Percentiles rank a stretch among this genome's conserved stretches.
phyloP scores from a whole-genome alignment of 345 rosid species.

The Eucalyptus curtisii region DNA sequence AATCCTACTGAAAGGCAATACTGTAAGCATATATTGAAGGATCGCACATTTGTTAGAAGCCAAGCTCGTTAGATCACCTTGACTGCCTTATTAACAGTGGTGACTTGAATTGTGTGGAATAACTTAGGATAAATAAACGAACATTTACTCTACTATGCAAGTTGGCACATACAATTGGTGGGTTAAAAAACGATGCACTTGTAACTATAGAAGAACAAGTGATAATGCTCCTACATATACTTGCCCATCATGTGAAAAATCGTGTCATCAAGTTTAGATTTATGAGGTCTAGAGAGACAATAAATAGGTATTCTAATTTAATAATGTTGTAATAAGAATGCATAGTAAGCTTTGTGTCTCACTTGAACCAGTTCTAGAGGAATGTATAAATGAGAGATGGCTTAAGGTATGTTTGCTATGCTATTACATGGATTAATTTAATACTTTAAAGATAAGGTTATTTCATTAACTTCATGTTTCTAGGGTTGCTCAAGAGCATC shows the following conservation, averaged over 20 bases:
- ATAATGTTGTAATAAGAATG: fast-evolving
- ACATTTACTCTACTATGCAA: background rate
- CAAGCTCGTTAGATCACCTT: background rate
- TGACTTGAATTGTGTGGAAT: background rate
- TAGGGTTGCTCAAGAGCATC: background rate
- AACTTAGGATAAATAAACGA: fast-evolving
- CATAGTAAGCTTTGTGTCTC: background rate
- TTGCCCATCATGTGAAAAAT: background rate
- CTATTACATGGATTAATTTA: background rate
- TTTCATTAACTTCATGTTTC: background rate
- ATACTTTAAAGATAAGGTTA: background rate
- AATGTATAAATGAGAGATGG: fast-evolving
- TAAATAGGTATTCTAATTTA: too few relatives aligned
- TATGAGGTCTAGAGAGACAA: background rate
- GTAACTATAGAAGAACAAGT: background rate
- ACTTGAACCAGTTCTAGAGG: background rate
- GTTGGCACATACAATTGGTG: background rate
- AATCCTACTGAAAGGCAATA: fast-evolving
- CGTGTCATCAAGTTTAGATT: background rate
- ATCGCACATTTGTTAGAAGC: background rate
- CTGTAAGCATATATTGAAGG: background rate
- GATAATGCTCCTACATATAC: background rate
- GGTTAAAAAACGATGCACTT: background rate
- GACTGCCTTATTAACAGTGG: fast-evolving
- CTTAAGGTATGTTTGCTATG: background rate